phyloP scores from a whole-genome alignment of 106 monocot species.

The Triglochin maritima region DNA sequence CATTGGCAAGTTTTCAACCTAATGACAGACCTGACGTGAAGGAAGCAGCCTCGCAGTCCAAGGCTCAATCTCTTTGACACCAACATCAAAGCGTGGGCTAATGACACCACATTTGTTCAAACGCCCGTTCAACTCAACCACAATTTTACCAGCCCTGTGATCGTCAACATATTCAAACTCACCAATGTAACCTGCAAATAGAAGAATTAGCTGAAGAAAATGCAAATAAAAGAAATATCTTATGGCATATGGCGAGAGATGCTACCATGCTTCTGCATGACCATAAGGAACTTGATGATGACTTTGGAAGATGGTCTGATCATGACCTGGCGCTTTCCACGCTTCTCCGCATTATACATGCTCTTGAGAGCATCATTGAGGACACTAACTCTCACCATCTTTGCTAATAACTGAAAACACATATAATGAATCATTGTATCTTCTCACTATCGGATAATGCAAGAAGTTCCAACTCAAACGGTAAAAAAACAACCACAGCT shows the following conservation, averaged over 20 bases:
- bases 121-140: conserved; percentile 51
- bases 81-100: conserved; percentile 62
- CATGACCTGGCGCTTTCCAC: conserved; percentile 51
- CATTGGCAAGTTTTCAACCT: not conserved
- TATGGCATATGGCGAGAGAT: not conserved
- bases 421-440: too few relatives aligned
- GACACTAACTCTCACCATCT: conserved; percentile 63
- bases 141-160: conserved; percentile 58
- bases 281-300: conserved; percentile 66
- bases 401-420: conserved; percentile 6
- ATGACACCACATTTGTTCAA: conserved; percentile 62
- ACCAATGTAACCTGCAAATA: conserved; percentile 41
- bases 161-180: conserved; percentile 67
- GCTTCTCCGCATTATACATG: conserved; percentile 76
- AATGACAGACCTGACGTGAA: conserved; percentile 40
- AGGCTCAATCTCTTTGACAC: conserved; percentile 58
- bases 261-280: conserved; percentile 71
- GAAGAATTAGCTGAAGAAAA: not conserved
- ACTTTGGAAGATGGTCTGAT: conserved; percentile 69
- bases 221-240: not conserved
- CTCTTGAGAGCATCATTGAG: conserved; percentile 63
- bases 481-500: too few relatives aligned
- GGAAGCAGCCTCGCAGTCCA: conserved; percentile 65
- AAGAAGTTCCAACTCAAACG: too few relatives aligned
- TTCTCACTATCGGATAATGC: too few relatives aligned